Percentiles rank a stretch among this genome's conserved stretches.
Evolutionary conservation across 192 early-diverging fungal species (phyloP).

Genomic region (Powellomyces hirtus): DNA sequence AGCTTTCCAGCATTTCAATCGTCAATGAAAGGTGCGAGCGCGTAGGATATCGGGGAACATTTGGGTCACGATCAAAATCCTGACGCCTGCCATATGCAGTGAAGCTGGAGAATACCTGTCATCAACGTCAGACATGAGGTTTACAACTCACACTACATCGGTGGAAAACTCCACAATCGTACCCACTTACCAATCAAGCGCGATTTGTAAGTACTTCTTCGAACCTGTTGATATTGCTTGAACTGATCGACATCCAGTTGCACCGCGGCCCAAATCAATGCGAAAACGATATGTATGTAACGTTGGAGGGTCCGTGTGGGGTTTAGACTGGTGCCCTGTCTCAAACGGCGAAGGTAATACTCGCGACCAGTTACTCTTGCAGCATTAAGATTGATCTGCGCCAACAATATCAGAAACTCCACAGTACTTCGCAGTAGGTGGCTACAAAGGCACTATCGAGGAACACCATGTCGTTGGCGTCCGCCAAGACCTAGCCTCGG

Average conservation of each 20-base stretch:
- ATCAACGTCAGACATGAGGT: neutral
- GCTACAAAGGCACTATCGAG: constrained; percentile 30
- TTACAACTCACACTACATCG: neutral
- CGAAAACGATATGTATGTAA: constrained; percentile 33
- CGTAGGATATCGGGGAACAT: neutral
- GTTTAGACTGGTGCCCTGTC: constrained; percentile 38
- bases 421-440: constrained; percentile 41
- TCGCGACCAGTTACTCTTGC: neutral
- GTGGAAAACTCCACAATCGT: neutral
- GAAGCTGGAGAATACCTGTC: neutral
- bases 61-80: neutral
- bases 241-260: neutral
- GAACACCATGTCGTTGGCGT: constrained; percentile 33
- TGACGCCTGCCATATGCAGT: neutral
- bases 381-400: neutral
- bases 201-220: neutral
- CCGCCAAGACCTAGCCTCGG: constrained; percentile 15
- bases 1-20: neutral
- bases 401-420: neutral
- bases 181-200: neutral
- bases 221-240: neutral
- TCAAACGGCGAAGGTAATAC: neutral
- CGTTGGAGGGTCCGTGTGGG: constrained; percentile 45
- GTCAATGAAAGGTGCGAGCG: neutral
- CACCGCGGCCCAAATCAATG: neutral